Percentiles rank a stretch among this genome's conserved stretches.
Conservation (phyloP, 1,139 yeast species). For the Debaryomyces nepalensis region DNA sequence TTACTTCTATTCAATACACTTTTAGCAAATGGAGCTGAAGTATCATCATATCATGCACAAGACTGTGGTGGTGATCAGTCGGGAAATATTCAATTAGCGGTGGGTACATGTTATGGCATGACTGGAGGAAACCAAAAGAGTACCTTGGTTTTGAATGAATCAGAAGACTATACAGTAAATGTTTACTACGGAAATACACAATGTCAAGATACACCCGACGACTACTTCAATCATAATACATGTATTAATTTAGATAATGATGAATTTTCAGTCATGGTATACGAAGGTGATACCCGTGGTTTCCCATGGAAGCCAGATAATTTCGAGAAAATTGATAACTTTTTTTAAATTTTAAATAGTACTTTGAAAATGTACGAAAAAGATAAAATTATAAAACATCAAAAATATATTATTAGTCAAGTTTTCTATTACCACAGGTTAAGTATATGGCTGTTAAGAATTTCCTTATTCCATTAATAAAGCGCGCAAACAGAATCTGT, state of each 20-base stretch:
- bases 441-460: too few species aligned
- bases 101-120: slow-evolving; percentile 5
- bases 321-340: too few species aligned
- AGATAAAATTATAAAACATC: too few species aligned
- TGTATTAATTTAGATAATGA: slow-evolving; percentile 1
- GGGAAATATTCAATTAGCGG: slow-evolving; percentile 5
- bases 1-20: background rate
- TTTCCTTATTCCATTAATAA: too few species aligned
- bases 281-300: background rate
- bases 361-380: too few species aligned
- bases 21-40: slow-evolving; percentile 4
- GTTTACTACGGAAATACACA: slow-evolving; percentile 5
- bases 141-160: background rate
- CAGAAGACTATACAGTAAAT: slow-evolving; percentile 2
- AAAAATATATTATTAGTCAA: too few species aligned
- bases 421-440: too few species aligned
- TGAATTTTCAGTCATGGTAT: slow-evolving; percentile 4
- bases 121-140: slow-evolving; percentile 7
- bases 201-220: background rate
- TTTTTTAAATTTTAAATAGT: too few species aligned
- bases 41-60: slow-evolving; percentile 1
- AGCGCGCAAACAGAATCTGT: too few species aligned
- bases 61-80: slow-evolving; percentile 6
- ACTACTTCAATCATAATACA: background rate
- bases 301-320: too few species aligned